Percentiles rank a stretch among this genome's conserved stretches.
Conservation (phyloP, 352 stramenopile genomes). For the Phytophthora sojae region DNA sequence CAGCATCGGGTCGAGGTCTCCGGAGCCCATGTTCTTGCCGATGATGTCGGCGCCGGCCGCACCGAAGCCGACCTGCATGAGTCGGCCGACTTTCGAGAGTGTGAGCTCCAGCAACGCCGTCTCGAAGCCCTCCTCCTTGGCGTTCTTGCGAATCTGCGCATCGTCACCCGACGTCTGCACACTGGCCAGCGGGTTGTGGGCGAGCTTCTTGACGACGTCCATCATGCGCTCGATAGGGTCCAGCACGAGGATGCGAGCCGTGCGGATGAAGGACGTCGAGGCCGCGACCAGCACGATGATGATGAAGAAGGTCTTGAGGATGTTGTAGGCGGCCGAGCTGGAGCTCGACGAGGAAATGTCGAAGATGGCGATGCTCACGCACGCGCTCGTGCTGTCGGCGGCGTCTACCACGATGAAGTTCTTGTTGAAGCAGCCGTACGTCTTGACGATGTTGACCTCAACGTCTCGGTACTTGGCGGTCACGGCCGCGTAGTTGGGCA, state of each 20-base stretch:
- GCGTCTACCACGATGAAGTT: conserved; percentile 67
- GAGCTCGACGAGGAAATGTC: conserved; percentile 69
- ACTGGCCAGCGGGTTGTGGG: conserved; percentile 89
- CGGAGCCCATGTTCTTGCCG: conserved; percentile 88
- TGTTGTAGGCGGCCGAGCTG: conserved; percentile 76
- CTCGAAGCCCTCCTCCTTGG: conserved; percentile 82
- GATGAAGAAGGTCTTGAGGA: conserved; percentile 90
- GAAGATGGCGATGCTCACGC: conserved; percentile 85
- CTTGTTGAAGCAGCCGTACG: conserved; percentile 77
- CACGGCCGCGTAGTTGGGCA: conserved; percentile 53
- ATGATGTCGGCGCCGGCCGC: conserved; percentile 86
- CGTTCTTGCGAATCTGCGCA: conserved; percentile 76
- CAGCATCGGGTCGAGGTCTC: conserved; percentile 90
- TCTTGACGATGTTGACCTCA: conserved; percentile 81
- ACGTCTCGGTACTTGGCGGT: conserved; percentile 50
- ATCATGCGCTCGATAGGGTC: conserved; percentile 94
- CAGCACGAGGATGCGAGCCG: conserved; percentile 83
- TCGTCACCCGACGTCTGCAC: conserved; percentile 73
- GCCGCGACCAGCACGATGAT: conserved; percentile 83
- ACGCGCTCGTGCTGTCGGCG: conserved; percentile 55
- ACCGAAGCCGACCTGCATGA: conserved; percentile 89
- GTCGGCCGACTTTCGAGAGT: conserved; percentile 81
- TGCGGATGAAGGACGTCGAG: conserved; percentile 87
- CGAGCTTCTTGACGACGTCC: conserved; percentile 87
- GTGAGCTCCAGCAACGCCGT: conserved; percentile 85